These are phyloP conservation scores for Euphorbia celastroides DNA, from an alignment of 441 rosid genomes.

Conservation along the genomic window DNA sequence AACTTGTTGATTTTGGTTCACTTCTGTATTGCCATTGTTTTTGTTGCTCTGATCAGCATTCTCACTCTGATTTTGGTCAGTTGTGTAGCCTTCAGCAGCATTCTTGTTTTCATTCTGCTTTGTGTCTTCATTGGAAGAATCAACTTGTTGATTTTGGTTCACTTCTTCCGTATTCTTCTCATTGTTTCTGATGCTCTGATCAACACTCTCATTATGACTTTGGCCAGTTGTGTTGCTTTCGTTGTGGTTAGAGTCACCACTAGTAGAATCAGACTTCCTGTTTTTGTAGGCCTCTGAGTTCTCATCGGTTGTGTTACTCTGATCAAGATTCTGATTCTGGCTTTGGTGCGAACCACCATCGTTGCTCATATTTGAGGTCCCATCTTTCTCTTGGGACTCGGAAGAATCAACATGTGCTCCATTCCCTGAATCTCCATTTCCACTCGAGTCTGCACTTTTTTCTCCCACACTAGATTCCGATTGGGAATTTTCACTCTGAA, in stretches of 20 bases:
- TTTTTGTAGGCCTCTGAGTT: conserved; percentile 19
- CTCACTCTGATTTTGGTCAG: conserved; percentile 6
- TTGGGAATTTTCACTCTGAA: conserved; percentile 23
- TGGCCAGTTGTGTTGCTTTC: no score
- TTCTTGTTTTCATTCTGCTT: not conserved
- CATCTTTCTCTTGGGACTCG: conserved; percentile 27
- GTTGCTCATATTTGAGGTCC: conserved; percentile 18
- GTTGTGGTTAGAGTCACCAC: conserved; percentile 13
- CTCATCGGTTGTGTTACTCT: no score
- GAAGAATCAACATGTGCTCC: conserved; percentile 40
- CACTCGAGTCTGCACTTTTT: conserved; percentile 27
- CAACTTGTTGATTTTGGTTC: conserved; percentile 19
- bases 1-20: no score
- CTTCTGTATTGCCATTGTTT: no score
- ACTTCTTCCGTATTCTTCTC: conserved; percentile 5
- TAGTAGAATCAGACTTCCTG: conserved; percentile 9
- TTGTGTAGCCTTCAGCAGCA: not conserved
- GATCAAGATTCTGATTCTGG: conserved; percentile 10
- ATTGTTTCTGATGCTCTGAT: no score
- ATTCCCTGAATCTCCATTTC: conserved; percentile 27
- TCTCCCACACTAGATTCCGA: conserved; percentile 23
- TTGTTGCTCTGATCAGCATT: conserved; percentile 12
- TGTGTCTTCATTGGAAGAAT: not conserved
- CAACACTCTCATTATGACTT: conserved; percentile 15
- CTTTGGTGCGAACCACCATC: conserved; percentile 11